Percentiles rank a stretch among this genome's conserved stretches.
These are phyloP conservation scores for Cnidoscolus chayamansa DNA, from an alignment of 441 rosid species.

Conservation along the genomic window DNA sequence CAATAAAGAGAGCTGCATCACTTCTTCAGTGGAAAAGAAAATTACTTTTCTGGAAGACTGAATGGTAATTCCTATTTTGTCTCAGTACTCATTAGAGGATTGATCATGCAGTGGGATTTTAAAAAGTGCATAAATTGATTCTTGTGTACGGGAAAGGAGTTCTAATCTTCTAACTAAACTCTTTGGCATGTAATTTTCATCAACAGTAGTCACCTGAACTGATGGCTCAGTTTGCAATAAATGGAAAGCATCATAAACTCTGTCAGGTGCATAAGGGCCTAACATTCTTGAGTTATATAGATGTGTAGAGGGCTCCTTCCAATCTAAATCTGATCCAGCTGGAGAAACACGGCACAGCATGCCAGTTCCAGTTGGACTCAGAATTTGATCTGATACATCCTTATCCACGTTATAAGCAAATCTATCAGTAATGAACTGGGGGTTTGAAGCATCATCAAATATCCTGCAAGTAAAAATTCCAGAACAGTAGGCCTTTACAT, in stretches of 20 bases:
- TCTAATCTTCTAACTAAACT: background rate
- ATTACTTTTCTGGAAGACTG: no score
- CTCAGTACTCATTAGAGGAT: no score
- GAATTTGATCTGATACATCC: constrained; percentile 31
- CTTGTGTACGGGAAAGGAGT: background rate
- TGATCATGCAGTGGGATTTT: background rate
- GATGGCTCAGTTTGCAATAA: constrained; percentile 70
- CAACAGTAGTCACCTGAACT: constrained; percentile 53
- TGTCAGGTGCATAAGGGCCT: constrained; percentile 48
- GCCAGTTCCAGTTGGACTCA: constrained; percentile 23
- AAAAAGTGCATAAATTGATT: background rate
- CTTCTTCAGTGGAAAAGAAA: background rate
- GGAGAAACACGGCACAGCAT: constrained; percentile 33
- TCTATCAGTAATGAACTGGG: constrained; percentile 53
- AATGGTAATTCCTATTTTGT: no score
- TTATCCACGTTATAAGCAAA: constrained; percentile 30
- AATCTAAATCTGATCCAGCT: constrained; percentile 43
- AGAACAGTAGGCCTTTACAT: background rate
- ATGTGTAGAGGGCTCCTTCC: constrained; percentile 69
- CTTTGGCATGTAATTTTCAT: background rate
- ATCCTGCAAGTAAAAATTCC: constrained; percentile 40
- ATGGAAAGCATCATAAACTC: constrained; percentile 72
- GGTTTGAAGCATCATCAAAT: constrained; percentile 43
- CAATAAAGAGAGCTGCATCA: background rate
- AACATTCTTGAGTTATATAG: constrained; percentile 37